Conservation (phyloP, 2,329 filamentous ascomycete genomes). For the Paradendryphiella salina region DNA sequence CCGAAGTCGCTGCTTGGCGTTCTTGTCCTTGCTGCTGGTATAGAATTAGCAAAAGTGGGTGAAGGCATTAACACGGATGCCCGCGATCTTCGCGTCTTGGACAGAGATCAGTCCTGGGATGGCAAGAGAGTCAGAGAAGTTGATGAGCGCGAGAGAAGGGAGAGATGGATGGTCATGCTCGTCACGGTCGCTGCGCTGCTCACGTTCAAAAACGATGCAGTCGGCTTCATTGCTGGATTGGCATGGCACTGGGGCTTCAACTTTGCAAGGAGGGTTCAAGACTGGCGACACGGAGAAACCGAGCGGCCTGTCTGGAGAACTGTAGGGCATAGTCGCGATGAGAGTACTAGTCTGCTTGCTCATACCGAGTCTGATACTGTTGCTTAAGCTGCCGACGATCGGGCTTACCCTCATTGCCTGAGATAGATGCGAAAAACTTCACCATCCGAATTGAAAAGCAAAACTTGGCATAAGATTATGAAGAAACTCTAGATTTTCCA, state of each 20-base stretch:
- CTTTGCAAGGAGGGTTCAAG: slow-evolving; percentile 28
- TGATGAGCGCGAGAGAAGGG: slow-evolving; percentile 68
- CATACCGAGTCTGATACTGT: slow-evolving; percentile 37
- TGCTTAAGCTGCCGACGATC: not conserved
- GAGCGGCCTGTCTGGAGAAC: slow-evolving; percentile 34
- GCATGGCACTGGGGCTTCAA: slow-evolving; percentile 72
- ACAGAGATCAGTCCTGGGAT: slow-evolving; percentile 31
- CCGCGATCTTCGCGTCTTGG: slow-evolving; percentile 56
- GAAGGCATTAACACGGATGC: slow-evolving; percentile 79
- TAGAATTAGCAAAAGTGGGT: slow-evolving; percentile 85
- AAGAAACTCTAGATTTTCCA: no score
- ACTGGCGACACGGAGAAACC: slow-evolving; percentile 25
- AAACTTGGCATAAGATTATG: no score
- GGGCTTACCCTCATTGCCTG: not conserved
- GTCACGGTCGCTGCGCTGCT: slow-evolving; percentile 80
- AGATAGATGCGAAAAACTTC: no score
- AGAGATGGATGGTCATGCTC: slow-evolving; percentile 88
- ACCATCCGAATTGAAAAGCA: no score
- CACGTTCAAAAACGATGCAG: slow-evolving; percentile 85
- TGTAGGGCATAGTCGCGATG: slow-evolving; percentile 20
- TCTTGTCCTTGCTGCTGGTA: slow-evolving; percentile 85
- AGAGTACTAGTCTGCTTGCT: slow-evolving; percentile 29
- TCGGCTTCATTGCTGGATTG: slow-evolving; percentile 83
- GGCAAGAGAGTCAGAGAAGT: slow-evolving; percentile 57
- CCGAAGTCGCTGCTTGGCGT: slow-evolving; percentile 78